Base-by-base conservation (phyloP, 2,329 filamentous ascomycete genomes). In the Daldinia sp. region DNA sequence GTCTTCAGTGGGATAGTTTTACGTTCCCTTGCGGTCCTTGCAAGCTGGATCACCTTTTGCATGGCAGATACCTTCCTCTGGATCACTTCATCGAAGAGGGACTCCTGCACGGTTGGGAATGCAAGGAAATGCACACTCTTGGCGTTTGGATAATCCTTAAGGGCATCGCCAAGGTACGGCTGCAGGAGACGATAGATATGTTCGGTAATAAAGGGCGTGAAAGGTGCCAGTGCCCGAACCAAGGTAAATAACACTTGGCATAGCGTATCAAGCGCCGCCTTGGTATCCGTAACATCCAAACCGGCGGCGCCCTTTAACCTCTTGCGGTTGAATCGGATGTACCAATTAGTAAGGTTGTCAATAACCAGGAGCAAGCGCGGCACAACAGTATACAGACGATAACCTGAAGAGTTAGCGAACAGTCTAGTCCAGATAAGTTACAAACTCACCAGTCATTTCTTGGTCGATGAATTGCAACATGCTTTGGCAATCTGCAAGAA, bases 21-120 rank as follows among this genome's bases (percentile, higher is more conserved):
- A 52, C 93, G 88, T 77, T 98, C 95, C 76, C 95, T 87, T 51
- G 92, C 94, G 52, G 94, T 87, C 74, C 95, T 87, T 47, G 88
- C 92, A 64, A 98, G 85, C 73, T 98, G 93, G 76, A 99, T 97
- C 74, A 98, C 93, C 69, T 89, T 91, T 78, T 98, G 94, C 95
- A 99, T 98, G 48, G 93, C 88, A 66, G 86, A 84, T 10, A 98
- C 93, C 68, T 91, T 87, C 66, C 95, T 87, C 80, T 98, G 94
- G 43, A 98, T 89, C 19, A 87, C 90, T 50, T 87, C 85, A 75
- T 98, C 90, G 73, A 97, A 97, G 3, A 98, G 85, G 74, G 96
- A 93, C 72, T 93, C 85, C 63, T 93, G 87, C 1, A 97, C 93
- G 67, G 93, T 90, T 10, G 95, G 95, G 83, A 94, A 98, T 4